Percentiles rank a stretch among this genome's conserved stretches.
phyloP scores from a whole-genome alignment of 345 rosid genomes.

The Jatropha curcas region DNA sequence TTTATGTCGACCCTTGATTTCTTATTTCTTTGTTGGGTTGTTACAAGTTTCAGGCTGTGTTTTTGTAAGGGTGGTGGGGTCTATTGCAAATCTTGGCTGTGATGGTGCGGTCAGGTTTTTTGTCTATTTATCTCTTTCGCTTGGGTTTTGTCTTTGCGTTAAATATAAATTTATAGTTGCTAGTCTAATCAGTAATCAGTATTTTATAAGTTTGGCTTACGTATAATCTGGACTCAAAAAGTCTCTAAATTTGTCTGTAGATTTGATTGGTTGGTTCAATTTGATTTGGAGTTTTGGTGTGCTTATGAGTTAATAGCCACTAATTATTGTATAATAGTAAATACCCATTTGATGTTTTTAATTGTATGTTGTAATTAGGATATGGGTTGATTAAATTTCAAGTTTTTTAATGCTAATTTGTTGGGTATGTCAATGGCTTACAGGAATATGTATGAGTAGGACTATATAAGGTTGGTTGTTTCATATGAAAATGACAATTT shows the following conservation, averaged over 20 bases:
- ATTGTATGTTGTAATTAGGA: constrained; percentile 10
- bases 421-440: constrained; percentile 1
- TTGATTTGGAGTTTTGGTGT: constrained; percentile 2
- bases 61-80: constrained; percentile 27
- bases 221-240: constrained; percentile 7
- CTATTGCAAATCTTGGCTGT: constrained; percentile 26
- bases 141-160: constrained; percentile 7
- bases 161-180: constrained; percentile 9
- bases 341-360: constrained; percentile 14
- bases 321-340: constrained; percentile 11
- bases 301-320: constrained; percentile 4
- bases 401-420: neutral
- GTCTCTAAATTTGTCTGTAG: constrained; percentile 35
- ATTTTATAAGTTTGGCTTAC: neutral
- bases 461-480: constrained; percentile 15
- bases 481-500: constrained; percentile 43
- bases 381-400: constrained; percentile 3
- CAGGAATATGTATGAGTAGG: neutral
- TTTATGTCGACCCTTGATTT: constrained; percentile 28
- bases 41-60: constrained; percentile 13
- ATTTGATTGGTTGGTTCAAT: constrained; percentile 4
- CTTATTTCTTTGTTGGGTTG: constrained; percentile 13
- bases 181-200: constrained; percentile 28
- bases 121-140: neutral
- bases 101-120: constrained; percentile 14